These are phyloP conservation scores for Ramalina peruviana DNA, from an alignment of 495 filamentous ascomycete genomes.

Conservation along the genomic window DNA sequence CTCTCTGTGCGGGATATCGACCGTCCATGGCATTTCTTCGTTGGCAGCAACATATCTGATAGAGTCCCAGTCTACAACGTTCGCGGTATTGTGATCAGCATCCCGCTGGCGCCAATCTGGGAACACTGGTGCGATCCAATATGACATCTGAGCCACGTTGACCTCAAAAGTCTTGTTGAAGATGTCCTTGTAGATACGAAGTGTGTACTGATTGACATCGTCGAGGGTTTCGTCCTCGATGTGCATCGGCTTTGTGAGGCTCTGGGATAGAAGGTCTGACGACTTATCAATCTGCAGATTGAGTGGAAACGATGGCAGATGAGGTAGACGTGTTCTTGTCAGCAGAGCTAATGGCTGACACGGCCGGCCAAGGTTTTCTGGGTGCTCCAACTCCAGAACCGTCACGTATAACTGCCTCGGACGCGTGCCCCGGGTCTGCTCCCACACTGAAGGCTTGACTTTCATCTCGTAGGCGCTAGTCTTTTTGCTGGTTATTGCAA, in stretches of 20 bases:
- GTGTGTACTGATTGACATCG: conserved; percentile 51
- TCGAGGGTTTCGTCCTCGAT: conserved; percentile 29
- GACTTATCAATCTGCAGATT: conserved; percentile 48
- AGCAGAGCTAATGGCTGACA: conserved; percentile 58
- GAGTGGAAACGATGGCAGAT: conserved; percentile 54
- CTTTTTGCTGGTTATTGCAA: conserved; percentile 69
- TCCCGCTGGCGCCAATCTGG: conserved; percentile 7
- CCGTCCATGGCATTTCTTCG: conserved; percentile 39
- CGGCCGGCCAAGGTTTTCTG: conserved; percentile 40
- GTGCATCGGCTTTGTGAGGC: conserved; percentile 26
- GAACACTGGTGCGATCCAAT: conserved; percentile 64
- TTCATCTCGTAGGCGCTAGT: conserved; percentile 61
- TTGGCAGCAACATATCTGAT: conserved; percentile 38
- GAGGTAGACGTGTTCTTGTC: conserved; percentile 50
- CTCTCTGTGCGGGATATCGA: conserved; percentile 37
- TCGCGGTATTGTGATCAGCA: conserved; percentile 12
- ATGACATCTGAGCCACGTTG: conserved; percentile 52
- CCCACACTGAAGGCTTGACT: conserved; percentile 69
- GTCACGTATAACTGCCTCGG: conserved; percentile 49
- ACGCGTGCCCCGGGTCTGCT: conserved; percentile 30
- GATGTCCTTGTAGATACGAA: conserved; percentile 66
- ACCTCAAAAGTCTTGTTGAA: conserved; percentile 76
- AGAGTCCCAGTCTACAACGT: conserved; percentile 53
- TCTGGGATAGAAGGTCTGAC: conserved; percentile 39
- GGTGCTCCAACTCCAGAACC: conserved; percentile 45